Base-by-base conservation (phyloP, 768 basidiomycete species). In the Glaciozyma antarctica region DNA sequence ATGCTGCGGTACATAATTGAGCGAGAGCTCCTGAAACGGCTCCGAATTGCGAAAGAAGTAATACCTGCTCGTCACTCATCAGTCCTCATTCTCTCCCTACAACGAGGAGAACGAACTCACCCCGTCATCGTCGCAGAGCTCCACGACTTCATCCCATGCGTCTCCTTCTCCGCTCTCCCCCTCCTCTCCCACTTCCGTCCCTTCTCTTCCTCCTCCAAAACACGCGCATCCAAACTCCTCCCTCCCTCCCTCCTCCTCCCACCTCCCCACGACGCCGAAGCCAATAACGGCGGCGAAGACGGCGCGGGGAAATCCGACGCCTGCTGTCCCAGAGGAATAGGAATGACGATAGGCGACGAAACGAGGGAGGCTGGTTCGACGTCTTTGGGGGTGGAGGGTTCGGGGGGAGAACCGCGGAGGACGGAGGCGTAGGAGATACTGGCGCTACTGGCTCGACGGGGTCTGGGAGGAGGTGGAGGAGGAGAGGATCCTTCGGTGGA, bases 281-380 rank as follows among this genome's bases (percentile, higher is more conserved):
- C 19, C 19, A 21, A 5, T 10, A 43, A 43, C 16, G 57, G 43
- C 2, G 43, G 57, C 3, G 57, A 58, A 15, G 57, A 58, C 7
- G 57, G 57, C 13, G 28, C 43, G 38, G 57, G 57, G 57, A 58
- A 58, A 5, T 58, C 57, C 22, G 44, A 41, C n/a, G 43, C 6
- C 0, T 41, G 17, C 15, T 41, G 5, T 41, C 57, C 57, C 43
- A 58, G 57, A 3, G 57, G 57, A 16, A 30, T 41, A 3, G 57
- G 57, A n/a, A 58, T 54, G 24, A 26, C 53, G 57, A 45, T 44
- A n/a, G 43, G 26, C 54, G 26, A 2, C 38, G 4, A 10, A 56
- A 43, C 15, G 45, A 6, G 21, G 62, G n/a, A n/a, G n/a, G n/a
- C n/a, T 12, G 26, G 28, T 19, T 58, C 43, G 57, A 45, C 8